Base-by-base conservation (phyloP, 441 rosid species). In the Gossypium davidsonii region DNA sequence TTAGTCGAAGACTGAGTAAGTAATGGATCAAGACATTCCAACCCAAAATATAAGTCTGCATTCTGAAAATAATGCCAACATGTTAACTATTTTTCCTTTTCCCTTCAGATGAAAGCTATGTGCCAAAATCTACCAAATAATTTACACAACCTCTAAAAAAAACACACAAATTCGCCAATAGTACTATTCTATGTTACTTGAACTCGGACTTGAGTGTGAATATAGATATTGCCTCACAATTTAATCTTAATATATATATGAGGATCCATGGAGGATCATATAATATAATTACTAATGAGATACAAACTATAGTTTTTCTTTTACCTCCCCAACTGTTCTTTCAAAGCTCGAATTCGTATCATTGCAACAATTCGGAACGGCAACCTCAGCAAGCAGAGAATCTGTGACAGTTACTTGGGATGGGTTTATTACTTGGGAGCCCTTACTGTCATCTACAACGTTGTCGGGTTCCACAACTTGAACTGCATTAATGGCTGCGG, bases 1-100 rank as follows among this genome's bases (percentile, higher is more conserved):
- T 52, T 58, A 31, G 72, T 51, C 58, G 72, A 44, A 72, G 85
- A 48, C 18, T 79, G 79, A 14, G 51, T 67, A 42, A 44, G 66
- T 53, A 82, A 69, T 73, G 77, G 78, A 48, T 79, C 81, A 37
- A 80, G 51, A 62, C 67, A 55, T 51, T 81, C 87, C 79, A 80
- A 60, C 26, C 75, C 81, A 52, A 75, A 74, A 73, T 73, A 65
- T 65, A 79, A 53, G 31, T 83, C 83, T 56, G 75, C 83, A 74
- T 73, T 82, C 92, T 89, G 84, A 77, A 76, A 66, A 60, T 21
- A 79, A 58, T 58, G 74, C 18, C 58, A 26, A 48, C 18, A 6
- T 46, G 58, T 31, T 53, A 59, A 26, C n/a, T n/a, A 5, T 14
- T 15, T 31, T 61, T 44, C 21, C 10, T 46, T 71, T 20, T 46